Evolutionary conservation across 139 green algal genomes (phyloP).

Genomic region (Haematococcus sp.): DNA sequence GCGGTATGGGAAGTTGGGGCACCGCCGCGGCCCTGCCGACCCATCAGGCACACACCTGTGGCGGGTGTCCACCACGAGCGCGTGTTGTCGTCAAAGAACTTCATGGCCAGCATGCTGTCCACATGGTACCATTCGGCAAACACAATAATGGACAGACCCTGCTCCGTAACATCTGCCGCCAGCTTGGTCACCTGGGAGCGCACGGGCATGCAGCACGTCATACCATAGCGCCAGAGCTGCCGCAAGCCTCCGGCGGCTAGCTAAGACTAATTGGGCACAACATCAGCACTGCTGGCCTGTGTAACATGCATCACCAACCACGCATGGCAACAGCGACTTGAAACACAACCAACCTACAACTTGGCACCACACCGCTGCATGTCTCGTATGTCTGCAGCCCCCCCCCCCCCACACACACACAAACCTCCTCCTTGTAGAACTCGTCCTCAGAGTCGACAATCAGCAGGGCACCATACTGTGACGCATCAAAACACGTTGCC

Average conservation of each 20-base stretch:
- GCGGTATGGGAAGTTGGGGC: too few relatives aligned
- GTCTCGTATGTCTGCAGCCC: too few relatives aligned
- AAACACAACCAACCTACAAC: too few relatives aligned
- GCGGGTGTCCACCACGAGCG: slow-evolving; percentile 83
- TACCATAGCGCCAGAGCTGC: neutral
- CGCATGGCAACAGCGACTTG: too few relatives aligned
- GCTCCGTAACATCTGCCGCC: slow-evolving; percentile 61
- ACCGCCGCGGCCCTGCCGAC: too few relatives aligned
- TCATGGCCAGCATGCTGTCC: slow-evolving; percentile 76
- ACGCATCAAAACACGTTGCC: slow-evolving; percentile 91
- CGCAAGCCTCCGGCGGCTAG: too few relatives aligned
- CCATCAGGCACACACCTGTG: too few relatives aligned
- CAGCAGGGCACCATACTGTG: slow-evolving; percentile 82
- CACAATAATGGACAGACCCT: slow-evolving; percentile 81
- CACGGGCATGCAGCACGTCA: slow-evolving; percentile 22
- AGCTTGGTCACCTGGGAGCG: slow-evolving; percentile 77
- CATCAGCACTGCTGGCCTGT: too few relatives aligned
- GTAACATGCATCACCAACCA: too few relatives aligned
- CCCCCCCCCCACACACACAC: neutral
- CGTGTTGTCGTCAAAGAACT: slow-evolving; percentile 99
- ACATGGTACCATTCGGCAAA: slow-evolving; percentile 97
- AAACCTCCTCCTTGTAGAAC: slow-evolving; percentile 59
- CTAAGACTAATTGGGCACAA: too few relatives aligned
- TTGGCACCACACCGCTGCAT: too few relatives aligned
- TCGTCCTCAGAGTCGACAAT: slow-evolving; percentile 94